Base-by-base conservation (phyloP, 2,329 filamentous ascomycete genomes). In the Orbilia brochopaga region DNA sequence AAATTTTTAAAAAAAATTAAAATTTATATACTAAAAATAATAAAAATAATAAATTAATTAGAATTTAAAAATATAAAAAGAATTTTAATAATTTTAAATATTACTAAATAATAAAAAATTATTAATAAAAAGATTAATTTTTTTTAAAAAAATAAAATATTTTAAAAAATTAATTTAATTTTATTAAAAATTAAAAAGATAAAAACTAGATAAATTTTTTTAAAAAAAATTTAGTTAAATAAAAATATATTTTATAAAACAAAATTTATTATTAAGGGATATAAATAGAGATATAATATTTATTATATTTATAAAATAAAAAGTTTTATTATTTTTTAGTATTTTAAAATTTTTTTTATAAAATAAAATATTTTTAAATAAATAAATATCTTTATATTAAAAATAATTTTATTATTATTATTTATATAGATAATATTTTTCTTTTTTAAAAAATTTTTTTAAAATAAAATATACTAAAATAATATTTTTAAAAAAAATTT, bases 51-150 rank as follows among this genome's bases (percentile, higher is more conserved):
- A 35, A 56, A 21, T 27, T 10, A 37, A 35, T 40, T 56, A 40
- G 19, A 30, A 35, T 30, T 35, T 30, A 56, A 35, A 56, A 35
- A 21, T 35, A 24, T 56, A 56, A 19, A 56, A 15, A 15, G 4
- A 7, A 35, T 35, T 56, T 10, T 35, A 32, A 35, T 5, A 15
- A 52, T n/a, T 23, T 23, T 11, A 5, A 27, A 52, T 52, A 27
- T 15, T 52, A 17, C 11, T 17, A 52, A 52, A 37, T 56, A 35
- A 35, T 27, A 55, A 63, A 55, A 32, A 27, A 35, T 55, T 54
- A 35, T 62, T 24, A 62, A 62, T 21, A 42, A 40, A 53, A 63
- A 63, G 30, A 42, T 35, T 52, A 51, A 19, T 35, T 62, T 13
- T 51, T 54, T 56, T 55, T n/a, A 53, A 63, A 32, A 54, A 55